Evolutionary conservation across 2,329 filamentous ascomycete species (phyloP), one percentile per base, ranked within the genome.

Genomic region (Aureobasidium sp.): DNA sequence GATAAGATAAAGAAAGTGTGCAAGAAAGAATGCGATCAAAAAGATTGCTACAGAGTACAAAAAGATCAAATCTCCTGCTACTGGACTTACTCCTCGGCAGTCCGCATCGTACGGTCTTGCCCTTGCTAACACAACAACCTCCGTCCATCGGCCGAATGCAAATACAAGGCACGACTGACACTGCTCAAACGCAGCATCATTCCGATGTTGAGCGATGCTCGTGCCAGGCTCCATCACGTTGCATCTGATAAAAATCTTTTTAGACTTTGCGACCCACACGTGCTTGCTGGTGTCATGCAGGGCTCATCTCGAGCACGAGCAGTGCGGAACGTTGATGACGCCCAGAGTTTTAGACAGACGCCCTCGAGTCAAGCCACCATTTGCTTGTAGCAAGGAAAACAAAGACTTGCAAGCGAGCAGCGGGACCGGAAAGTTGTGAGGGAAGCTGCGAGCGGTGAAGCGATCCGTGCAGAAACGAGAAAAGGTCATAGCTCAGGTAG

Each of bases 1-100:
- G 54, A 58, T 58, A 58, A 58, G 54, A 58, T 58, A 58, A 48
- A 58, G 32, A 39, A 48, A 47, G 14, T 37, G 14, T 34, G 21
- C 13, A 51, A 27, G 21, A 21, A 21, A 48, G n/a, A 29, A 30
- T 25, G 37, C 37, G 27, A 50, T 48, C 45, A 16, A 9, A 44
- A 48, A 50, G 30, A 50, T 50, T 36, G 30, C 5, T 21, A 34
- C 16, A 34, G 8, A 13, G 29, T 21, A 34, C 16, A 14, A 51
- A 37, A 1, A 51, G 8, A 29, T 51, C 6, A 4, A 25, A 10
- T 34, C 29, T 11, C 9, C 3, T 29, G 5, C 49, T 4, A 10
- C 6, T 21, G 14, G 14, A 54, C 27, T 42, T 30, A 42, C 50
- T 32, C 2, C 50, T 32, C 50, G 50, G 50, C 32, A 42, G 21